Evolutionary conservation across 805 yeast species (phyloP), one percentile per base, ranked within the genome.

Genomic region (Saturnispora bothae): DNA sequence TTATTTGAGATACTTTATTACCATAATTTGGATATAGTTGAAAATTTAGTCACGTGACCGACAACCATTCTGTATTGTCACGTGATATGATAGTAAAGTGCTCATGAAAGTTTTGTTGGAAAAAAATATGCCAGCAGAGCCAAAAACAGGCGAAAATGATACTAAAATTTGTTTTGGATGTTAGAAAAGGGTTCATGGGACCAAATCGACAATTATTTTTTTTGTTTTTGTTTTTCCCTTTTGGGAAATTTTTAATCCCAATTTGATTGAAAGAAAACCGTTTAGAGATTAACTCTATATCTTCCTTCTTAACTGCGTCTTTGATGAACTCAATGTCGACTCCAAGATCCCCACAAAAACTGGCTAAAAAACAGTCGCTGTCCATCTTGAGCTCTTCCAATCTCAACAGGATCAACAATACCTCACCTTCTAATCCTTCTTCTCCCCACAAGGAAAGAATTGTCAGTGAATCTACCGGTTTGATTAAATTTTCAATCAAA

Each of bases 391-490:
- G 61, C 0, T 52, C 56, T 1, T 49, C 59, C 9, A 28, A 43
- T 1, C 9, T 53, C 13, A 56, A 55, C 33, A 49, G 45, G 30
- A 34, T 53, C 18, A 50, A 47, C 33, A 47, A 45, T 32, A 21
- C 17, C 16, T 27, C 12, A 12, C n/a, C 34, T 14, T 9, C 19
- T 13, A 25, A 22, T 10, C 28, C 15, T 26, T 10, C 12, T n/a
- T 26, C 28, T 6, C 28, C 28, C 7, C 28, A 34, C 9, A 61
- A 51, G 28, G 64, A 65, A 39, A 52, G 76, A 41, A 50, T 69
- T 10, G 56, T 68, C 12, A 69, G 76, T 45, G 71, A 67, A 43
- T 57, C 68, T 5, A 71, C 77, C 0, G 78, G 78, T 0, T 49
- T 71, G 27, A 69, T 61, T 14, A 70, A 68, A 44, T 67, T 70